Base-by-base conservation (phyloP, 179 eudicot genomes). In the Beta corolliflora region DNA sequence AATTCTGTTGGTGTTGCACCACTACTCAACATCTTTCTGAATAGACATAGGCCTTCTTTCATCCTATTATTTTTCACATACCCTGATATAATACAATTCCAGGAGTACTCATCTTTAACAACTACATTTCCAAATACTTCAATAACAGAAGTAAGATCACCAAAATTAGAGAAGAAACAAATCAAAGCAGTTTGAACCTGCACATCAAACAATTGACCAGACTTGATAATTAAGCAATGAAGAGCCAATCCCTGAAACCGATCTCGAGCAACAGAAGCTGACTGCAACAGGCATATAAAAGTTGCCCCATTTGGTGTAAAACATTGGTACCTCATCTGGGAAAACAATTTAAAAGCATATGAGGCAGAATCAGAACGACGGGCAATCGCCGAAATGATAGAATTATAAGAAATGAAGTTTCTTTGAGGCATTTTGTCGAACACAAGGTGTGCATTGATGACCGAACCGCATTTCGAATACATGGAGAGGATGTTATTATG, bases 401-500 rank as follows among this genome's bases (percentile, higher is more conserved):
- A 84, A 65, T 90, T 94, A 83, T 88, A 95, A 14, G 99, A 89
- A 45, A 94, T 86, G 65, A 91, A 75, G 84, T 83, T 95, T 90
- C 90, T 83, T 1, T 83, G 86, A 81, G 93, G 93, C 98, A 95
- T 95, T 89, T 88, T 82, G 79, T 95, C 98, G 88, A 95, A 92
- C 91, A 95, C 77, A 1, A 65, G 82, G 68, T 82, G 92, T 45
- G 93, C 81, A 77, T 88, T 63, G 52, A 13, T 4, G 9, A 89
- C 71, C 11, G 97, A 94, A 1, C 93, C 92, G 76, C 91, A 92
- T 71, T 89, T 84, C 0, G 86, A 80, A 76, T 95, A 95, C 95
- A 89, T 88, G 0, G 94, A 89, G 53, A 92, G 78, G 78, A 94
- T 71, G 83, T 88, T 91, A 91, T 94, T 95, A 85, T 89, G 82